Evolutionary conservation across 306 rosid species (phyloP), one percentile per base, ranked within the genome.

Genomic region (Betula pendula): DNA sequence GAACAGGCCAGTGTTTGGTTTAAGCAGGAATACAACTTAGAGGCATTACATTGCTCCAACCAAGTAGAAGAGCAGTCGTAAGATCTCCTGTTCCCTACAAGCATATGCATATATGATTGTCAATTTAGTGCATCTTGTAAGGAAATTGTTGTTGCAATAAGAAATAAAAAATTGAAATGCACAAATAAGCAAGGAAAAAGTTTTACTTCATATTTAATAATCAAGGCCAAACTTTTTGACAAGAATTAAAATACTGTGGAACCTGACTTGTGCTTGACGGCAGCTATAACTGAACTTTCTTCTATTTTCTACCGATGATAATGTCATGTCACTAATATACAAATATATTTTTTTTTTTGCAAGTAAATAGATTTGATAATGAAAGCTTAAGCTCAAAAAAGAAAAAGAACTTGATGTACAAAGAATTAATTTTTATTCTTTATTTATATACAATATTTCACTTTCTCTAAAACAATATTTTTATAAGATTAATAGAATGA

Each of bases 21-120:
- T 58, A 68, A 65, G 75, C 68, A 29, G 50, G 35, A 81, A 60
- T 70, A 68, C 6, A 47, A 42, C 44, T 82, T 77, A 81, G 59
- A 79, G 72, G 79, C 35, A 71, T 81, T 93, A 93, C 98, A 88
- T 93, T 93, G 85, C 94, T 93, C 96, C 94, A 90, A 81, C 96
- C 98, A 82, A 93, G 96, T 53, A 93, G 88, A 78, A 93, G 96
- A 14, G 98, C 94, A 74, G 98, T 91, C 81, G 65, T 85, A 75
- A 93, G 96, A 84, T 93, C 98, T 76, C 98, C 98, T 0, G 98
- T 93, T 79, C 98, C 96, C 98, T 93, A 77, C 76, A 82, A 76
- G 72, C 70, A 77, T 71, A 80, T 68, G 60, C 65, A 62, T 50
- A 83, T 31, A 66, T 24, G 47, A 1, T 50, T 67, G 65, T 80